phyloP scores from a whole-genome alignment of 768 basidiomycete species.

The Psilocybe sp. region DNA sequence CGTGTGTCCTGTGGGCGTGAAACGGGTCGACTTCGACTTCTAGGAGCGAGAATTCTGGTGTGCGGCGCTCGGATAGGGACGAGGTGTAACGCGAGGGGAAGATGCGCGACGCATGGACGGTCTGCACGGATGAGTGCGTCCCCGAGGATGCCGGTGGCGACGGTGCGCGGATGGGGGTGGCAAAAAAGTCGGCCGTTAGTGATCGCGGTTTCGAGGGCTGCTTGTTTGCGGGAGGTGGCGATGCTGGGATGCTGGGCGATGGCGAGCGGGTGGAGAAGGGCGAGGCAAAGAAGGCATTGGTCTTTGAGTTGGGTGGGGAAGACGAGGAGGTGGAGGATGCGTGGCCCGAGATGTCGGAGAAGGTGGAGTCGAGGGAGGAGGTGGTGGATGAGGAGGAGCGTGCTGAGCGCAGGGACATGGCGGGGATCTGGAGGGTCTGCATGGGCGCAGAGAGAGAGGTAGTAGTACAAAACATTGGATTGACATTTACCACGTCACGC shows the following conservation, averaged over 20 bases:
- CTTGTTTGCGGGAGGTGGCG: slow-evolving; percentile 10
- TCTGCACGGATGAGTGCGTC: slow-evolving; percentile 5
- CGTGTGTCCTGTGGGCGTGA: slow-evolving; percentile 8
- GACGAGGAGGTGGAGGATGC: slow-evolving; percentile 23
- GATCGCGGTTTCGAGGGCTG: slow-evolving; percentile 14
- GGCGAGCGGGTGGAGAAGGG: slow-evolving; percentile 39
- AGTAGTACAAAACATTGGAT: neutral
- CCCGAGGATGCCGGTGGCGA: slow-evolving; percentile 17
- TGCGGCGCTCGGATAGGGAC: slow-evolving; percentile 7
- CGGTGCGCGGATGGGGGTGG: slow-evolving; percentile 21
- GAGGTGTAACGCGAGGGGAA: slow-evolving; percentile 40
- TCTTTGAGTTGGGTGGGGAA: slow-evolving; percentile 36
- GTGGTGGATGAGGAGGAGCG: slow-evolving; percentile 27
- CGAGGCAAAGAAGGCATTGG: slow-evolving; percentile 46
- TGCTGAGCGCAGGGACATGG: slow-evolving; percentile 10
- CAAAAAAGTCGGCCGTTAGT: slow-evolving; percentile 27
- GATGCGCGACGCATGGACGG: slow-evolving; percentile 28
- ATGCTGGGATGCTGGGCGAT: slow-evolving; percentile 25
- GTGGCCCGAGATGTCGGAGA: slow-evolving; percentile 30
- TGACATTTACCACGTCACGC: too few species aligned
- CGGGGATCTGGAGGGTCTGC: neutral
- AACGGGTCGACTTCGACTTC: slow-evolving; percentile 10
- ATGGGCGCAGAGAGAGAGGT: neutral
- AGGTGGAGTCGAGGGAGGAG: slow-evolving; percentile 36
- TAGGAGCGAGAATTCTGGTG: slow-evolving; percentile 20